Percentiles rank a stretch among this genome's conserved stretches.
Evolutionary conservation across 495 filamentous ascomycete genomes (phyloP).

Genomic region (Apiosordaria backusii): DNA sequence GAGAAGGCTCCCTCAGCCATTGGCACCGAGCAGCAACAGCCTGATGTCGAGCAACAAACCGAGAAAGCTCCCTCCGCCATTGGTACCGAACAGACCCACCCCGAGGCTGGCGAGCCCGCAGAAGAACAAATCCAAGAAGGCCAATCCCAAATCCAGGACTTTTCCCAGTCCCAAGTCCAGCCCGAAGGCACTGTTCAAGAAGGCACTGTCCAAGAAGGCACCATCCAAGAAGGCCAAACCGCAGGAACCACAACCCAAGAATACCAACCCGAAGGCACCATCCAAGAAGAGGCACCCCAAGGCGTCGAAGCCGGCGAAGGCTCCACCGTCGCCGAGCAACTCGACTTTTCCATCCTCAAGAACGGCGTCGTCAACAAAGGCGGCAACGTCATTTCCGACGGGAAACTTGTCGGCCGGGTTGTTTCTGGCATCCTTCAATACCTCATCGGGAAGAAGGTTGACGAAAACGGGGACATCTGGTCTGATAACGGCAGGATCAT

Average conservation of each 20-base stretch:
- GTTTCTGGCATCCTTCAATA: conserved; percentile 64
- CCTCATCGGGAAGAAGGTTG: conserved; percentile 64
- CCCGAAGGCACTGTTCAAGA: background rate
- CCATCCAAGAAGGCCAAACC: background rate
- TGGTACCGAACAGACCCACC: background rate
- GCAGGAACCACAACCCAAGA: conserved; percentile 1
- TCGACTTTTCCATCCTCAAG: conserved; percentile 63
- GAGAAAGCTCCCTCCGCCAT: background rate
- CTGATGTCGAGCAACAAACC: background rate
- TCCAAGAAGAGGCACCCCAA: background rate
- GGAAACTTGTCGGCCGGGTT: conserved; percentile 66
- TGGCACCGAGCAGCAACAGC: background rate
- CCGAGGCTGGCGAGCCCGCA: background rate
- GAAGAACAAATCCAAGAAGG: background rate
- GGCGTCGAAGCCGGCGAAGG: conserved; percentile 5
- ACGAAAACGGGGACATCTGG: conserved; percentile 72
- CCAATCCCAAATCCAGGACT: too few relatives aligned
- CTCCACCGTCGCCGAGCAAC: conserved; percentile 25
- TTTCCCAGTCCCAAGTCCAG: background rate
- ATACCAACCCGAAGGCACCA: background rate
- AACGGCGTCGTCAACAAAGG: conserved; percentile 72
- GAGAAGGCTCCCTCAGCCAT: background rate
- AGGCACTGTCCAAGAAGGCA: background rate
- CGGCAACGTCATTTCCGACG: conserved; percentile 70
- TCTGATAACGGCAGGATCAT: conserved; percentile 68